Evolutionary conservation across 2,329 filamentous ascomycete genomes (phyloP), one percentile per base, ranked within the genome.

Genomic region (Trichocomaceae sp.): DNA sequence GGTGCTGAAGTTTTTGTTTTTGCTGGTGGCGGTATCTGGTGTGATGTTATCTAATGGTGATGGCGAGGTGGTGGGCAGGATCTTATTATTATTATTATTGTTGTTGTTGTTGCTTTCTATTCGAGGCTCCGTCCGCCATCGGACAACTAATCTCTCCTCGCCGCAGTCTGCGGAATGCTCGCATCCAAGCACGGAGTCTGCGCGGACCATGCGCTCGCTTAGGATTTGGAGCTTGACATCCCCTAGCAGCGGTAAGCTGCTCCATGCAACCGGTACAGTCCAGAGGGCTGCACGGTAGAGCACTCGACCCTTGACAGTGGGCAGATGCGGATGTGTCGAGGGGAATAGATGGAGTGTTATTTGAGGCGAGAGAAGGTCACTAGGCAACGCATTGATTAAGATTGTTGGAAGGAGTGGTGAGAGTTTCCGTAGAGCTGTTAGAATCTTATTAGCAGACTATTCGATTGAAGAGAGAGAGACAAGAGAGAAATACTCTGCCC

Each of bases 251-350:
- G 93, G 93, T 1, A 99, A 81, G 26, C 88, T 84, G 65, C 95
- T 95, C 93, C 93, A 99, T 29, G 91, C 92, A 50, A 99, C 86
- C 0, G 93, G 93, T 0, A 91, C 90, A 0, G 93, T 96, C 91
- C 91, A 97, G 37, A 99, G 78, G 2, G 93, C 93, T 17, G 93
- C 92, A 35, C 87, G 87, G 70, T 99, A 99, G 47, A 90, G 87
- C 35, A 96, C 87, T 47, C 88, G 84, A 51, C 93, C 93, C 26
- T 88, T 89, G 41, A 97, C 93, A n/a, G 84, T 87, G 33, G 93
- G 93, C 2, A 99, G 87, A 60, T 78, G 76, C n/a, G 75, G 76
- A 59, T 78, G 76, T 4, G 76, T 78, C 4, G 83, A 85, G 19
- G 83, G 83, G 61, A 86, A 86, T 12, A 85, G 76, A 62, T 84